These are phyloP conservation scores for Suhomyces yuchorum DNA, from an alignment of 1,139 yeast genomes.

Conservation along the genomic window DNA sequence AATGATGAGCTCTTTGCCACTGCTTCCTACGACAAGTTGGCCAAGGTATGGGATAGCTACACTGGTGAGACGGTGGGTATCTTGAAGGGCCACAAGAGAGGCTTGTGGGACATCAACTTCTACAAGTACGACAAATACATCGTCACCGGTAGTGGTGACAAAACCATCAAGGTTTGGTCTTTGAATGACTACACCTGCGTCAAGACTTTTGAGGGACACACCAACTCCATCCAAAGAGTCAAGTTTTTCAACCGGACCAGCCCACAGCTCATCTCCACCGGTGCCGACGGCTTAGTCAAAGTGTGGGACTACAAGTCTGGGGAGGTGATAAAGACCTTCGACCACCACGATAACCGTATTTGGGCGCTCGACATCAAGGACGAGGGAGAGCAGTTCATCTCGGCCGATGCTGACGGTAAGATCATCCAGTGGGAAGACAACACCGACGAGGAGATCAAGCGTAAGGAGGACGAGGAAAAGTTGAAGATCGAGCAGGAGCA, in stretches of 20 bases:
- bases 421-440: slow-evolving; percentile 87
- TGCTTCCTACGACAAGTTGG: slow-evolving; percentile 93
- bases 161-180: slow-evolving; percentile 88
- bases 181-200: slow-evolving; percentile 71
- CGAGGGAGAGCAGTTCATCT: slow-evolving; percentile 69
- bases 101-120: slow-evolving; percentile 89
- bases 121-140: slow-evolving; percentile 75
- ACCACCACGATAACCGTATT: slow-evolving; percentile 89
- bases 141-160: slow-evolving; percentile 88
- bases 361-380: slow-evolving; percentile 79
- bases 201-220: slow-evolving; percentile 90
- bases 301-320: slow-evolving; percentile 82
- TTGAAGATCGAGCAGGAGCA: slow-evolving; percentile 84
- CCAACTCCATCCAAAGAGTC: slow-evolving; percentile 87
- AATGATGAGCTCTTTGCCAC: slow-evolving; percentile 88
- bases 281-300: slow-evolving; percentile 93
- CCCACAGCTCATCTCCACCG: slow-evolving; percentile 75
- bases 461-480: slow-evolving; percentile 52
- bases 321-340: slow-evolving; percentile 74
- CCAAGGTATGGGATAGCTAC: slow-evolving; percentile 82
- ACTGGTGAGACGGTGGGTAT: slow-evolving; percentile 85
- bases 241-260: slow-evolving; percentile 61
- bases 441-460: slow-evolving; percentile 59
- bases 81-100: slow-evolving; percentile 87
- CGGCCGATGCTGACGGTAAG: slow-evolving; percentile 96